These are phyloP conservation scores for Saturnispora saitoi DNA, from an alignment of 805 yeast genomes.

Conservation along the genomic window DNA sequence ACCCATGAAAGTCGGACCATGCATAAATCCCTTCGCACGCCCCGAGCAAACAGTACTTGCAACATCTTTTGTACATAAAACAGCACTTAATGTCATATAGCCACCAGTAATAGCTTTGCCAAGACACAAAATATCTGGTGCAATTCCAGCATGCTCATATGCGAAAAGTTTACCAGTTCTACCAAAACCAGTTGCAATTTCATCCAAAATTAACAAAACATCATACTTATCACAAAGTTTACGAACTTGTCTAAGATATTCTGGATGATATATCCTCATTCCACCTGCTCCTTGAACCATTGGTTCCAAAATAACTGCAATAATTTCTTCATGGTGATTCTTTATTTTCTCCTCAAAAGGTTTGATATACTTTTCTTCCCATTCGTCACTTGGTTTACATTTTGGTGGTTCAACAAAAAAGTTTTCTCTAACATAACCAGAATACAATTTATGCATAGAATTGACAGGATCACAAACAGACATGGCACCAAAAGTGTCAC, in stretches of 20 bases:
- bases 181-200: constrained; percentile 50
- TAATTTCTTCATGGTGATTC: constrained; percentile 9
- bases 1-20: constrained; percentile 13
- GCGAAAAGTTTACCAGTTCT: constrained; percentile 41
- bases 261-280: constrained; percentile 12
- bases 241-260: constrained; percentile 20
- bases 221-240: constrained; percentile 43
- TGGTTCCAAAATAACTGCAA: constrained; percentile 16
- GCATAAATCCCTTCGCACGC: constrained; percentile 9
- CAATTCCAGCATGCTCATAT: constrained; percentile 36
- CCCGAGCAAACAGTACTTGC: constrained; percentile 8
- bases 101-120: constrained; percentile 44
- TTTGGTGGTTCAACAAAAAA: constrained; percentile 8
- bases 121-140: constrained; percentile 39
- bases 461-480: constrained; percentile 9
- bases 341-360: constrained; percentile 3
- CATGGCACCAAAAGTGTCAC: constrained; percentile 12
- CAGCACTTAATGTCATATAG: constrained; percentile 18
- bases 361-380: constrained; percentile 5
- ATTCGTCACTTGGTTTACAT: constrained; percentile 3
- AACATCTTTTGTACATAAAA: constrained; percentile 8
- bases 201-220: constrained; percentile 39
- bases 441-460: constrained; percentile 9
- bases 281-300: constrained; percentile 19
- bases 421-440: constrained; percentile 9